A percentile compares a stretch with the other conserved stretches of the same genome.
These are phyloP conservation scores for Botrytis aclada DNA, from an alignment of 2,329 filamentous ascomycete species.

Conservation along the genomic window DNA sequence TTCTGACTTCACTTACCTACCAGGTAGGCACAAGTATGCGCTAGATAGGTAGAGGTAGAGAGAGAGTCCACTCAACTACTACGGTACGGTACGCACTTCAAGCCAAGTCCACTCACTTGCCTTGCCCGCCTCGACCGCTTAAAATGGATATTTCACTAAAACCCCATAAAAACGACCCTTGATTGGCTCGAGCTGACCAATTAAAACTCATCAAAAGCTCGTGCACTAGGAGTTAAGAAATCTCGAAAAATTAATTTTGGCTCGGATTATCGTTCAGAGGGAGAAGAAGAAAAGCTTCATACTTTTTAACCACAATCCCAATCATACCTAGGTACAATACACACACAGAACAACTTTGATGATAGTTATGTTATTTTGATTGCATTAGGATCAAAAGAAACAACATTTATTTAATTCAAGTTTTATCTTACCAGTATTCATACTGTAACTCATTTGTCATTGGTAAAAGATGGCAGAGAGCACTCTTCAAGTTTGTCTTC, in stretches of 20 bases:
- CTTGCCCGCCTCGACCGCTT: background rate
- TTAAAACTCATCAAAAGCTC: slow-evolving; percentile 11
- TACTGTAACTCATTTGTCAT: slow-evolving; percentile 3
- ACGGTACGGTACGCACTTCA: background rate
- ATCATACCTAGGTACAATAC: background rate
- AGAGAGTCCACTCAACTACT: background rate
- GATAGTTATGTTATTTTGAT: slow-evolving; percentile 2
- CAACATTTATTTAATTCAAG: background rate
- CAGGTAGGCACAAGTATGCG: too few species aligned
- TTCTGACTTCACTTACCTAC: background rate
- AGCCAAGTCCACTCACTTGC: background rate
- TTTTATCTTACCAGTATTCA: background rate
- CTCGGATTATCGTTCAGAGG: background rate
- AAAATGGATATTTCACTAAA: background rate
- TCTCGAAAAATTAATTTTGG: slow-evolving; percentile 20
- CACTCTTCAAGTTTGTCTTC: slow-evolving; percentile 34
- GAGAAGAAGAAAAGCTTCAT: slow-evolving; percentile 9
- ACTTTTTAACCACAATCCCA: background rate
- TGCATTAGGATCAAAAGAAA: background rate
- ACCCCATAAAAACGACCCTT: background rate
- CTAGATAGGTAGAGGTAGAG: background rate
- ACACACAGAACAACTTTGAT: background rate
- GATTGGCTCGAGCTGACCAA: background rate
- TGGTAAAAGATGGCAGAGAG: slow-evolving; percentile 36
- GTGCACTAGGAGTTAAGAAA: slow-evolving; percentile 13